Conservation (phyloP, 768 basidiomycete species). For the Collybia sp. region DNA sequence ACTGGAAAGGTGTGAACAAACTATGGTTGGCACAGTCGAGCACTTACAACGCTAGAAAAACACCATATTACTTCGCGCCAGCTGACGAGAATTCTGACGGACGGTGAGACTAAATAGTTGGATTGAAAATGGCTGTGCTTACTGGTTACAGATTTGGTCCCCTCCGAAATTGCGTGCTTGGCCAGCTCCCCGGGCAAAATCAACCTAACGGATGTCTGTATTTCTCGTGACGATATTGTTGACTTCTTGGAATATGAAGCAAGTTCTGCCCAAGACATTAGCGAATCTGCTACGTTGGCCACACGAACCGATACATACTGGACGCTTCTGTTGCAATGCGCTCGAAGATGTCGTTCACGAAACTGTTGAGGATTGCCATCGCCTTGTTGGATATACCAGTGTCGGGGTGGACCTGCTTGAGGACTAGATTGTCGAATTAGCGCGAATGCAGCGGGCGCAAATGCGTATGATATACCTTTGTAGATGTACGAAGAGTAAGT, state of each 20-base stretch:
- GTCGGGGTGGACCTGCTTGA: conserved; percentile 97
- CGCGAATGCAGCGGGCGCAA: no score
- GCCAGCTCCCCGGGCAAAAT: conserved; percentile 96
- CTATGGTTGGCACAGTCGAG: no score
- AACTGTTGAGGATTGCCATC: conserved; percentile 94
- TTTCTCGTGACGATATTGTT: conserved; percentile 97
- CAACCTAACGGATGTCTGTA: conserved; percentile 94
- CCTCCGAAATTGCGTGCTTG: conserved; percentile 93
- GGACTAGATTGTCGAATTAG: conserved; percentile 41
- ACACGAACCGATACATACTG: conserved; percentile 42
- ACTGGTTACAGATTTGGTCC: conserved; percentile 91
- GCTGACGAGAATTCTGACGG: conserved; percentile 63
- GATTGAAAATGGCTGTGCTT: conserved; percentile 12
- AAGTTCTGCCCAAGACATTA: conserved; percentile 55
- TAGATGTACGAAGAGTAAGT: conserved; percentile 93
- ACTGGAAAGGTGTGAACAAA: neutral
- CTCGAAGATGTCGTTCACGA: conserved; percentile 94
- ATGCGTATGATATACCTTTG: conserved; percentile 50
- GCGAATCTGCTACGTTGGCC: conserved; percentile 1
- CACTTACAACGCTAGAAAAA: neutral
- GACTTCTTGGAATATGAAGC: conserved; percentile 98
- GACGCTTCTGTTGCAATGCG: conserved; percentile 91
- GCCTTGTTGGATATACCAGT: conserved; percentile 99
- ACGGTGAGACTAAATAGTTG: neutral
- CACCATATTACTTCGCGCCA: conserved; percentile 49